Conservation (phyloP, 176 grass and related monocot species). For the Pharus latifolius region DNA sequence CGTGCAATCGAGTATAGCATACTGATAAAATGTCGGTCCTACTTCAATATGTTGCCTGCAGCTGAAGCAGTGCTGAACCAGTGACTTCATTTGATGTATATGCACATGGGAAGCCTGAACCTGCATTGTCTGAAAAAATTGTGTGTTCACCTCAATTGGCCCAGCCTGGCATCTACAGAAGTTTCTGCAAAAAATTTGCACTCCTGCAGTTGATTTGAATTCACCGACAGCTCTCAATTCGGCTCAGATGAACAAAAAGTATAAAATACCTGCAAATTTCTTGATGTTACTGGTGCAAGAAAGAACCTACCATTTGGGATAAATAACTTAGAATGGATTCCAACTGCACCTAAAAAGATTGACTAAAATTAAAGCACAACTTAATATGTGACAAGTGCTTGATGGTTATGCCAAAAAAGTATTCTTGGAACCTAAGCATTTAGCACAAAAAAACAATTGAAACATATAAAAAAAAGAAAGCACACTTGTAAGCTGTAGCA, state of each 20-base stretch:
- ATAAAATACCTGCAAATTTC: neutral
- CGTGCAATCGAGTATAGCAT: no score
- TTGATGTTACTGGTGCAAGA: neutral
- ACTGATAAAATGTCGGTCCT: no score
- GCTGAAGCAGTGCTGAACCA: no score
- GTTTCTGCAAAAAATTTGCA: neutral
- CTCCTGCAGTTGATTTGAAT: neutral
- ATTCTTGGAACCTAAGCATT: slow-evolving; percentile 3
- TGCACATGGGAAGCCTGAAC: neutral
- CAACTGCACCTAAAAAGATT: neutral
- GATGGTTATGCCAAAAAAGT: neutral
- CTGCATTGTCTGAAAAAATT: neutral
- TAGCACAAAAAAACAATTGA: neutral
- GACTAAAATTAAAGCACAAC: neutral
- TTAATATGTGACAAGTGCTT: neutral
- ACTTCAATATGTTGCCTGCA: no score
- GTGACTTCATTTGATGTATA: no score
- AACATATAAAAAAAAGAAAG: neutral
- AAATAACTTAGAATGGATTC: neutral
- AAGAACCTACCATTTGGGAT: neutral
- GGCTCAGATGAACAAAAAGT: neutral
- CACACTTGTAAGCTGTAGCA: neutral
- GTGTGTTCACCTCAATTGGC: neutral
- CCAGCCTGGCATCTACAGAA: slow-evolving; percentile 14
- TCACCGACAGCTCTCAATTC: neutral